Conservation (phyloP, 129 eudicot genomes). For the Kitagawia praeruptora region DNA sequence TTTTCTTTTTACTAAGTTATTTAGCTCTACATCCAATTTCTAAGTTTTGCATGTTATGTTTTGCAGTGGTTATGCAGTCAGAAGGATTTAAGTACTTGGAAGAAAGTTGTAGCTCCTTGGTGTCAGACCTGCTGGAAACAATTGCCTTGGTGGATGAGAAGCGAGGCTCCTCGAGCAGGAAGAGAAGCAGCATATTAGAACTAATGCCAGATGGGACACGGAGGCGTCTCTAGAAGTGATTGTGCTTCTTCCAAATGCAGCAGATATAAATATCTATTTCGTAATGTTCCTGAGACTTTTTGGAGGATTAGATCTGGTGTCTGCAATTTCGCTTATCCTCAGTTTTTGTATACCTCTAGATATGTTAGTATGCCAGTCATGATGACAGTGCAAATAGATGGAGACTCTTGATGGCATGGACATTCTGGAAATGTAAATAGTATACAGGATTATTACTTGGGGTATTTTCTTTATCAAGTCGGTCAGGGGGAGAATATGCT, state of each 20-base stretch:
- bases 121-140: slow-evolving; percentile 64
- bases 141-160: slow-evolving; percentile 26
- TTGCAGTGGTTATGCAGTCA: slow-evolving; percentile 59
- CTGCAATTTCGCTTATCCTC: too few species aligned
- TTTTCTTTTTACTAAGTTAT: not conserved
- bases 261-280: too few species aligned
- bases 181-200: slow-evolving; percentile 35
- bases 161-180: slow-evolving; percentile 14
- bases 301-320: too few species aligned
- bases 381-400: too few species aligned
- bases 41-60: not conserved
- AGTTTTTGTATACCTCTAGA: too few species aligned
- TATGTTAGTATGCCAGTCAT: too few species aligned
- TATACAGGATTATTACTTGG: too few species aligned
- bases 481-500: too few species aligned
- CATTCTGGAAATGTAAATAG: too few species aligned
- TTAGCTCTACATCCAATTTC: not conserved
- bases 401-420: too few species aligned
- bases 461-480: too few species aligned
- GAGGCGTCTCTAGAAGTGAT: slow-evolving; percentile 33
- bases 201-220: slow-evolving; percentile 31
- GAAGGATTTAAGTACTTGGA: slow-evolving; percentile 69
- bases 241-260: not conserved
- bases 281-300: too few species aligned
- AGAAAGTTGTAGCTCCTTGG: slow-evolving; percentile 59